Evolutionary conservation across 2,329 filamentous ascomycete genomes (phyloP).

Genomic region (Xylaria sp.): DNA sequence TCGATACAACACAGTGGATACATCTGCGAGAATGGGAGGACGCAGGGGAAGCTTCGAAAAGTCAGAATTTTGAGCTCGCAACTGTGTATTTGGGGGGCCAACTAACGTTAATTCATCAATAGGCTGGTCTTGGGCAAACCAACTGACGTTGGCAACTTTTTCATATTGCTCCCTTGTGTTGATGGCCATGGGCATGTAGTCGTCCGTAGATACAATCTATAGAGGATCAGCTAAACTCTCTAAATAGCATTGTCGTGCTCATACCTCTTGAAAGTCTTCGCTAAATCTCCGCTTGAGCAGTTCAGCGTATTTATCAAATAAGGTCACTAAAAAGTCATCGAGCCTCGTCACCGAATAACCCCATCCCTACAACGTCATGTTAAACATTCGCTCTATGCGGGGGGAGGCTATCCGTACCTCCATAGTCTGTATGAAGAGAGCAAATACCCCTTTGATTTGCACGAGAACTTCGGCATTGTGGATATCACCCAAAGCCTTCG

Average conservation of each 20-base stretch:
- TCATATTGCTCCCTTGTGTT: constrained; percentile 90
- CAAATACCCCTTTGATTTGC: constrained; percentile 94
- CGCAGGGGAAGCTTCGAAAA: constrained; percentile 79
- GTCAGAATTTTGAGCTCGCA: constrained; percentile 59
- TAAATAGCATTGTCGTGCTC: not conserved
- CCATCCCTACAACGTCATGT: constrained; percentile 71
- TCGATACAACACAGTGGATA: constrained; percentile 98
- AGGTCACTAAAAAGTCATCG: constrained; percentile 83
- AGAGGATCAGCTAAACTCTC: constrained; percentile 32
- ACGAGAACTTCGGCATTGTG: constrained; percentile 87
- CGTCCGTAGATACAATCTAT: constrained; percentile 84
- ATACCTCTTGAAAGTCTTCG: constrained; percentile 91
- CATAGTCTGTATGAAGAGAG: constrained; percentile 98
- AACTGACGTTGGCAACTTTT: constrained; percentile 94
- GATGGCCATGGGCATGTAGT: constrained; percentile 99
- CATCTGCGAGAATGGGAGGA: constrained; percentile 99
- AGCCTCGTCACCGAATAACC: constrained; percentile 84
- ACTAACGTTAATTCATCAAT: constrained; percentile 78
- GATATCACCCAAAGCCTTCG: constrained; percentile 80
- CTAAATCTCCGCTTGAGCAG: constrained; percentile 91
- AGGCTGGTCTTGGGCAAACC: constrained; percentile 88
- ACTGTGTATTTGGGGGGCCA: not conserved
- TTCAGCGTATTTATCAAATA: constrained; percentile 95
- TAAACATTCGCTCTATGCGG: not conserved
- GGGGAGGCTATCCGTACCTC: constrained; percentile 66